phyloP scores from a whole-genome alignment of 192 early-diverging fungal genomes.

The Backusella tarrabulga region DNA sequence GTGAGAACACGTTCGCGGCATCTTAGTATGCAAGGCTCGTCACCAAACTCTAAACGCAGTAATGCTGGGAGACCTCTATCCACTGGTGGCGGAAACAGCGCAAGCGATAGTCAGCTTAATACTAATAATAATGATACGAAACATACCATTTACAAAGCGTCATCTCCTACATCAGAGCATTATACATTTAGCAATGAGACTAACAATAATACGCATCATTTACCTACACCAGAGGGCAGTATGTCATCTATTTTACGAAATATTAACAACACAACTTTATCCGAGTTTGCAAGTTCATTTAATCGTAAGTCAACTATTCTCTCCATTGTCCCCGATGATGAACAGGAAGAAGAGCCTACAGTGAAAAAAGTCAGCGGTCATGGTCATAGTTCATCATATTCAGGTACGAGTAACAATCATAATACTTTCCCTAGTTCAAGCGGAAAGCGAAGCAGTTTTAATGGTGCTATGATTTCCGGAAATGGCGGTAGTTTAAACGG shows the following conservation, averaged over 20 bases:
- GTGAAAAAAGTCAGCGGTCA: background rate
- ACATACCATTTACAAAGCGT: background rate
- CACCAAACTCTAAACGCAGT: constrained; percentile 12
- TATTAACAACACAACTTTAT: constrained; percentile 11
- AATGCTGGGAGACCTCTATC: constrained; percentile 23
- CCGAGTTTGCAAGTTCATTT: constrained; percentile 4
- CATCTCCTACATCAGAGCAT: background rate
- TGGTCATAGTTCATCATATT: background rate
- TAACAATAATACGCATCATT: background rate
- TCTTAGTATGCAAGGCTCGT: constrained; percentile 36
- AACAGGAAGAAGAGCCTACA: background rate
- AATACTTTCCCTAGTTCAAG: background rate
- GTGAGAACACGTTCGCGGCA: constrained; percentile 31
- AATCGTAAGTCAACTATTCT: constrained; percentile 16
- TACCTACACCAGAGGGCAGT: constrained; percentile 11
- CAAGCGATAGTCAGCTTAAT: constrained; percentile 23
- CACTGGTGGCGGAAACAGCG: background rate
- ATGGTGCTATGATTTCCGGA: constrained; percentile 7
- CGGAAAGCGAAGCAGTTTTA: background rate
- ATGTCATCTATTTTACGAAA: constrained; percentile 9
- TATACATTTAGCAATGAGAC: background rate
- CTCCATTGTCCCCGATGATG: constrained; percentile 7
- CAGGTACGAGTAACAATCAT: background rate
- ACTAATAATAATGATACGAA: background rate
- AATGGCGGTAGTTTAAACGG: constrained; percentile 4